Base-by-base conservation (phyloP, 1,139 yeast genomes). In the Geotrichum siamense region DNA sequence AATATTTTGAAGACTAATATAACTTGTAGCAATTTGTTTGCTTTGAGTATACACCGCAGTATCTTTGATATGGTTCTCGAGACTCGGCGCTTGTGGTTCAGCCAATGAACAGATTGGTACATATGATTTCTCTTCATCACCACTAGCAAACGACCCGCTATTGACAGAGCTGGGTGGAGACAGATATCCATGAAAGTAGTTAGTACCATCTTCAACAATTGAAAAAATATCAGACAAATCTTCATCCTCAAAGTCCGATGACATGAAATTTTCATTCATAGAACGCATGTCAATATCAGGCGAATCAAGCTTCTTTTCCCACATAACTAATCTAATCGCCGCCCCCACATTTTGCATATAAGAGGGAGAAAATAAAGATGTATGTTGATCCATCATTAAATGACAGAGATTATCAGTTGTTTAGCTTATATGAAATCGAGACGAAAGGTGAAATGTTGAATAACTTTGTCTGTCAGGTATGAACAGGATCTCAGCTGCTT, bases 341-440 rank as follows among this genome's bases (percentile, higher is more conserved):
- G 47, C 47, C 3, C 47, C 47, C 10, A 43, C 43, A 10, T 31
- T 17, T 30, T 43, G 43, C 15, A 34, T 43, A 15, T 28, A 27
- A 2, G 38, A 38, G 6, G 45, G 41, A n/a, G 41, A n/a, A n/a
- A n/a, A n/a, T n/a, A n/a, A n/a, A n/a, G n/a, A n/a, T n/a, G n/a
- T n/a, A n/a, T n/a, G n/a, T n/a, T n/a, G n/a, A n/a, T n/a, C n/a
- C n/a, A n/a, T n/a, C n/a, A n/a, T n/a, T n/a, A n/a, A n/a, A n/a
- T n/a, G n/a, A n/a, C n/a, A n/a, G n/a, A n/a, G n/a, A n/a, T n/a
- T n/a, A n/a, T n/a, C n/a, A n/a, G n/a, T n/a, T n/a, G n/a, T n/a
- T n/a, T n/a, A n/a, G n/a, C n/a, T n/a, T n/a, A n/a, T n/a, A n/a
- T n/a, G n/a, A n/a, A n/a, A n/a, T n/a, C n/a, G n/a, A n/a, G n/a